A percentile compares a stretch with the other conserved stretches of the same genome.
phyloP scores from a whole-genome alignment of 768 basidiomycete genomes.

The Serendipita sp. region DNA sequence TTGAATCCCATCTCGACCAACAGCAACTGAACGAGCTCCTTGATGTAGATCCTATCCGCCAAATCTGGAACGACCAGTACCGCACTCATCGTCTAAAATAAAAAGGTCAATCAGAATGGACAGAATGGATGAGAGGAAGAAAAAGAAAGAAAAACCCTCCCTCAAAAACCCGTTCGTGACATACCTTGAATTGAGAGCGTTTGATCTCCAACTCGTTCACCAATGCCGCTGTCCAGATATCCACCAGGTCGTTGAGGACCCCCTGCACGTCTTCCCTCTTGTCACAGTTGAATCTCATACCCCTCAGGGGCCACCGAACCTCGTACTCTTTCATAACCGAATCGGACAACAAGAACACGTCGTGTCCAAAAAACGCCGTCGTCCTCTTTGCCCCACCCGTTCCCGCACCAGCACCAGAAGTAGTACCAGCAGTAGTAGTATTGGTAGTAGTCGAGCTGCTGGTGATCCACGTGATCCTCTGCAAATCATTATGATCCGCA shows the following conservation, averaged over 20 bases:
- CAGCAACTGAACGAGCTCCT: slow-evolving; percentile 57
- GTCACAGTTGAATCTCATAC: slow-evolving; percentile 65
- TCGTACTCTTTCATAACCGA: slow-evolving; percentile 51
- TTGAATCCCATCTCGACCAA: slow-evolving; percentile 77
- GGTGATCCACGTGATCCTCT: slow-evolving; percentile 71
- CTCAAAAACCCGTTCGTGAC: slow-evolving; percentile 12
- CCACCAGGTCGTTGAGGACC: slow-evolving; percentile 63
- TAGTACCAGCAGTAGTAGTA: too few relatives aligned
- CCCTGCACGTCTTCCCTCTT: slow-evolving; percentile 44
- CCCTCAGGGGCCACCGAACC: slow-evolving; percentile 70
- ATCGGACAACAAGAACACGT: slow-evolving; percentile 60
- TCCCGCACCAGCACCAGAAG: slow-evolving; percentile 15
- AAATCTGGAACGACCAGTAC: slow-evolving; percentile 87
- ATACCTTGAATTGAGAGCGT: slow-evolving; percentile 43
- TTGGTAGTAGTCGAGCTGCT: slow-evolving; percentile 26
- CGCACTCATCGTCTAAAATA: slow-evolving; percentile 25
- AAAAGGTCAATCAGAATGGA: slow-evolving; percentile 2
- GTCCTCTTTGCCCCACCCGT: background rate
- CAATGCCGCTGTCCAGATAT: slow-evolving; percentile 48
- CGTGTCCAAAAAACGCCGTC: background rate
- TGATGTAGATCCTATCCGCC: slow-evolving; percentile 71
- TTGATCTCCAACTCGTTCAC: slow-evolving; percentile 42
- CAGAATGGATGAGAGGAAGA: slow-evolving; percentile 2
- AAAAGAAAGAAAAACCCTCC: background rate
- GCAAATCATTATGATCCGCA: slow-evolving; percentile 68